Evolutionary conservation across 2,329 filamentous ascomycete genomes (phyloP).

Genomic region (Diaporthe sp.): DNA sequence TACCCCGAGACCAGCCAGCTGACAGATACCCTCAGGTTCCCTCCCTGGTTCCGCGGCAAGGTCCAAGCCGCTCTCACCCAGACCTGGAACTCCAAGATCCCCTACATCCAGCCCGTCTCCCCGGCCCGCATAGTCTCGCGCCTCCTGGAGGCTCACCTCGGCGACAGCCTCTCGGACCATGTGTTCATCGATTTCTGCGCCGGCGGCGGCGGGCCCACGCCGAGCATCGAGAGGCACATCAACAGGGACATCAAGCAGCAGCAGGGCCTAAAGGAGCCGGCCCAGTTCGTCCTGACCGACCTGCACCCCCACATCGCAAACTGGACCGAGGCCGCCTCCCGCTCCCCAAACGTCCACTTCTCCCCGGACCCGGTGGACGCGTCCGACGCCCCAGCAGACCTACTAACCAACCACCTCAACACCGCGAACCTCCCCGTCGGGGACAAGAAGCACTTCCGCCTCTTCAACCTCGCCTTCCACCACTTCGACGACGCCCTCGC

Average conservation of each 20-base stretch:
- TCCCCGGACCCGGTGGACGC: slow-evolving; percentile 76
- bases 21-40: slow-evolving; percentile 66
- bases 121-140: slow-evolving; percentile 73
- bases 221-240: slow-evolving; percentile 71
- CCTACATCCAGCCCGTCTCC: slow-evolving; percentile 68
- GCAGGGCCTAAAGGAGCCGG: slow-evolving; percentile 47
- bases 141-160: slow-evolving; percentile 67
- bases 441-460: slow-evolving; percentile 71
- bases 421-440: slow-evolving; percentile 34
- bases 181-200: slow-evolving; percentile 83
- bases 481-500: slow-evolving; percentile 79
- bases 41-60: slow-evolving; percentile 73
- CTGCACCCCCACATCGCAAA: slow-evolving; percentile 73
- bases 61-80: slow-evolving; percentile 76
- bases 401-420: slow-evolving; percentile 53
- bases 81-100: slow-evolving; percentile 73
- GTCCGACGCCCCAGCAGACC: slow-evolving; percentile 66
- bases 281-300: slow-evolving; percentile 76
- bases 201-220: slow-evolving; percentile 80
- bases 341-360: slow-evolving; percentile 71
- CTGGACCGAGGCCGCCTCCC: slow-evolving; percentile 68
- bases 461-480: slow-evolving; percentile 83
- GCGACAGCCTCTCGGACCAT: slow-evolving; percentile 63
- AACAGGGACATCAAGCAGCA: slow-evolving; percentile 56
- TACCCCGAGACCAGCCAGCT: slow-evolving; percentile 20